phyloP scores from a whole-genome alignment of 2,329 filamentous ascomycete species.

The Alternaria novae-zelandiae region DNA sequence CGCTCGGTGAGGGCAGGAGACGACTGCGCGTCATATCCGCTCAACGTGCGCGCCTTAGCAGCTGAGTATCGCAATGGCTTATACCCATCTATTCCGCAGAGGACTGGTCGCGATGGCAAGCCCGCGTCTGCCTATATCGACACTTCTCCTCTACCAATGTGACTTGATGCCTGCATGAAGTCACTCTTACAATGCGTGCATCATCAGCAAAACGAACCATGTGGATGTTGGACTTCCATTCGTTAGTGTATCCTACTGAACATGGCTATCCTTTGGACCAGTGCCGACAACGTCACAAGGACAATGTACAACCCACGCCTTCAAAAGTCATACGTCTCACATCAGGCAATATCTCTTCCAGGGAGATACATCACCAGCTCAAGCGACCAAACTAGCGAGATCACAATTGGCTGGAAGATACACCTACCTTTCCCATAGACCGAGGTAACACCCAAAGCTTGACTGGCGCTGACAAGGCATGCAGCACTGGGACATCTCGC shows the following conservation, averaged over 20 bases:
- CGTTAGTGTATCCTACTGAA: not conserved
- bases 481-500: too few relatives aligned
- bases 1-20: not conserved
- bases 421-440: not conserved
- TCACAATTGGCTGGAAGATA: not conserved
- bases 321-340: not conserved
- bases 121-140: too few relatives aligned
- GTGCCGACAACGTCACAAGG: not conserved
- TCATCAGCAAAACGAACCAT: not conserved
- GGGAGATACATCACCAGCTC: not conserved
- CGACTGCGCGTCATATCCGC: not conserved
- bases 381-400: not conserved
- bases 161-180: too few relatives aligned
- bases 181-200: not conserved
- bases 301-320: not conserved
- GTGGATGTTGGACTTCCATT: not conserved
- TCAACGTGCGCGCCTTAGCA: not conserved
- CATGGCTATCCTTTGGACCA: not conserved
- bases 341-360: not conserved
- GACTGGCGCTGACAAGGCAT: too few relatives aligned
- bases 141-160: too few relatives aligned
- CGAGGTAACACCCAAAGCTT: not conserved
- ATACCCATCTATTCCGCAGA: too few relatives aligned
- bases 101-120: too few relatives aligned
- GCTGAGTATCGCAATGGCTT: not conserved